Conservation (phyloP, 441 rosid genomes). For the Omphalea diandra region DNA sequence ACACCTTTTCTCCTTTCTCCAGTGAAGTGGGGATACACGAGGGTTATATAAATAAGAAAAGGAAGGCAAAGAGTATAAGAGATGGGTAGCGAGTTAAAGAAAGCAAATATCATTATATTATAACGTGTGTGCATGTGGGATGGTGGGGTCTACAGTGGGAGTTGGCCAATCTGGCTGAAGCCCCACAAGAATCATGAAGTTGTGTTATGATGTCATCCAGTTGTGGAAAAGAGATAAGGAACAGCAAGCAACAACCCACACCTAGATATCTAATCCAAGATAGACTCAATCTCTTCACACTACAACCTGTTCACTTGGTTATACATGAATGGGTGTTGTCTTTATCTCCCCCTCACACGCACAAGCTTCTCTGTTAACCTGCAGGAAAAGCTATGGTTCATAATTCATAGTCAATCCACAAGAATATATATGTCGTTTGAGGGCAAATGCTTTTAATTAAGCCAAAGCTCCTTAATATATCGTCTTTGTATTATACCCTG, state of each 20-base stretch:
- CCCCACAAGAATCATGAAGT: conserved; percentile 52
- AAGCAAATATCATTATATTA: too few relatives aligned
- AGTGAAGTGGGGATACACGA: conserved; percentile 29
- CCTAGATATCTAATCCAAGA: conserved; percentile 42
- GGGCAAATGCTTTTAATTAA: too few relatives aligned
- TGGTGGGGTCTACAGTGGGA: conserved; percentile 50
- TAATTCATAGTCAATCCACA: conserved; percentile 21
- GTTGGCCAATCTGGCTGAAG: conserved; percentile 58
- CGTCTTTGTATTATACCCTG: too few relatives aligned
- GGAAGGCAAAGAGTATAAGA: neutral
- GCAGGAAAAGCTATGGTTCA: conserved; percentile 18
- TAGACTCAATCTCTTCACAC: conserved; percentile 21
- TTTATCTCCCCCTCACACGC: conserved; percentile 15
- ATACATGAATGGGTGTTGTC: conserved; percentile 28
- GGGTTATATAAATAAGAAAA: conserved; percentile 51
- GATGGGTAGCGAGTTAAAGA: conserved; percentile 17
- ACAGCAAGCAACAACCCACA: conserved; percentile 37
- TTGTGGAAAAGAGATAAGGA: conserved; percentile 32
- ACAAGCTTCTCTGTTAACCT: neutral
- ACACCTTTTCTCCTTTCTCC: conserved; percentile 2
- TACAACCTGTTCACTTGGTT: conserved; percentile 24
- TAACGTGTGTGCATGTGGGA: conserved; percentile 52
- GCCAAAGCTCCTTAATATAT: too few relatives aligned
- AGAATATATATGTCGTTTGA: too few relatives aligned
- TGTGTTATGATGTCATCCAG: conserved; percentile 61